phyloP scores from a whole-genome alignment of 148 eudicot species.

The Pouteria glomerata region DNA sequence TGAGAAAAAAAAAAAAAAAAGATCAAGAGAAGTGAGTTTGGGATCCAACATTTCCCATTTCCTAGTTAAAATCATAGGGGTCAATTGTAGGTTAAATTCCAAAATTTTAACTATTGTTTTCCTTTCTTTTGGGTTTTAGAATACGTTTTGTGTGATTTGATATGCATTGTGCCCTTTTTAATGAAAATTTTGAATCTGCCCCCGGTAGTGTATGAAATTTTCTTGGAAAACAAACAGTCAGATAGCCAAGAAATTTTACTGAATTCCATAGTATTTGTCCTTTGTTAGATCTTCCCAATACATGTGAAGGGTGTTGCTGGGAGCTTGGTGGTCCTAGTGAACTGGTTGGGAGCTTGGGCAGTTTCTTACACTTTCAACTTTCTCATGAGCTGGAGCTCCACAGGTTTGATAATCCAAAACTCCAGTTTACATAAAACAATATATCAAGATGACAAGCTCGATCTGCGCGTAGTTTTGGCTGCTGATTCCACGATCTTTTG shows the following conservation, averaged over 20 bases:
- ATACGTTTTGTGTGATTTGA: no score
- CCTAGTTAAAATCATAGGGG: no score
- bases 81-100: no score
- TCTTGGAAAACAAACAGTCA: neutral
- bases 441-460: no score
- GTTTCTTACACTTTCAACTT: slow-evolving; percentile 83
- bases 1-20: no score
- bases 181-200: no score
- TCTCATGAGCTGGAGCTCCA: slow-evolving; percentile 71
- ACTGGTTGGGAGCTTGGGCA: slow-evolving; percentile 87
- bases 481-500: neutral
- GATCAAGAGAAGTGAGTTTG: neutral
- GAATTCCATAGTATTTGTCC: neutral
- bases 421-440: no score
- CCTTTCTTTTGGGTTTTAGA: no score
- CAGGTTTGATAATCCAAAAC: slow-evolving; percentile 30
- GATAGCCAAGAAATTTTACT: neutral
- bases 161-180: no score
- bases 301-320: slow-evolving; percentile 80
- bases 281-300: slow-evolving; percentile 64
- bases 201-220: no score
- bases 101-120: no score
- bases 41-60: neutral
- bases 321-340: slow-evolving; percentile 67
- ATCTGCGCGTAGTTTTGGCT: no score